Conservation (phyloP, 352 stramenopile genomes). For the Globisporangium paddicum region DNA sequence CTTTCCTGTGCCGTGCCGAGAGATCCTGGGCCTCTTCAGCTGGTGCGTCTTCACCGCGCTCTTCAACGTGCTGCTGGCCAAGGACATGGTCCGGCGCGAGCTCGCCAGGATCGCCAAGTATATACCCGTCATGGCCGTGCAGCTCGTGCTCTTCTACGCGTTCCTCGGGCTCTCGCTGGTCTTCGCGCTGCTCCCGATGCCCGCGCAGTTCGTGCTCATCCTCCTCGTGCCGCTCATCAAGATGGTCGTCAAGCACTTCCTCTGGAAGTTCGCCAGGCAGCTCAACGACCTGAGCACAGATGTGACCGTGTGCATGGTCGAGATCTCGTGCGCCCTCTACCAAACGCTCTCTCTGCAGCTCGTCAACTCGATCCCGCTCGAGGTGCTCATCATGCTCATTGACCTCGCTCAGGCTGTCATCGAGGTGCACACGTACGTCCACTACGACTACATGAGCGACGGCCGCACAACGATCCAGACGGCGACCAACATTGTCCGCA, state of each 20-base stretch:
- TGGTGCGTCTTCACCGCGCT: neutral
- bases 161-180: conserved; percentile 20
- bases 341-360: conserved; percentile 16
- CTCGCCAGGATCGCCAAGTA: conserved; percentile 12
- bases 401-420: neutral
- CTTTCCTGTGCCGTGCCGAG: too few relatives aligned
- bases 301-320: conserved; percentile 20
- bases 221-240: conserved; percentile 16
- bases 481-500: conserved; percentile 25
- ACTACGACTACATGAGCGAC: conserved; percentile 23
- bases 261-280: conserved; percentile 13
- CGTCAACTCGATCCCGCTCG: neutral
- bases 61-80: neutral
- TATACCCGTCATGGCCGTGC: conserved; percentile 11
- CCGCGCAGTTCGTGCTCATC: conserved; percentile 8
- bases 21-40: too few relatives aligned
- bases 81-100: neutral
- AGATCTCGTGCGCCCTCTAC: conserved; percentile 25
- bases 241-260: conserved; percentile 13
- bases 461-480: conserved; percentile 20
- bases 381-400: neutral
- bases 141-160: conserved; percentile 17
- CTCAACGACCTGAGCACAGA: conserved; percentile 22
- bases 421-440: conserved; percentile 23
- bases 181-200: conserved; percentile 6